Evolutionary conservation across 148 eudicot genomes (phyloP).

Genomic region (Diospyros kaki): DNA sequence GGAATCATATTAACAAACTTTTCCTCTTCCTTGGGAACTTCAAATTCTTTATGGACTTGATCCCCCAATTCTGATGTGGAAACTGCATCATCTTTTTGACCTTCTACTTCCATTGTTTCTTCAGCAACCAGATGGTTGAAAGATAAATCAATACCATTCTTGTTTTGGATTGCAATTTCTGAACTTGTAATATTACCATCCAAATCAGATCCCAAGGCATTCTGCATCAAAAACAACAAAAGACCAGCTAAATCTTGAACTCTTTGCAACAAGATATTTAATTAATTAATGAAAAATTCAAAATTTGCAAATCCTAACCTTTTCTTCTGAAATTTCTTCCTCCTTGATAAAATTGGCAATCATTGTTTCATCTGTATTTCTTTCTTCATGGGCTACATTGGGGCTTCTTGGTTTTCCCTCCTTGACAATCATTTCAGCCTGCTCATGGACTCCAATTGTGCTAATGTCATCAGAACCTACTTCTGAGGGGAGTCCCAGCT

Average conservation of each 20-base stretch:
- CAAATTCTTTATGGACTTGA: constrained; percentile 17
- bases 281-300: neutral
- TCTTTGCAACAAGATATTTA: neutral
- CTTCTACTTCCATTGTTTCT: constrained; percentile 10
- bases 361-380: neutral
- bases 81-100: constrained; percentile 6
- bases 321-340: constrained; percentile 9
- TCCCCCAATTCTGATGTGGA: constrained; percentile 10
- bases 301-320: constrained; percentile 14
- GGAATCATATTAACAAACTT: constrained; percentile 1
- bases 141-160: constrained; percentile 1
- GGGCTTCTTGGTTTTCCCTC: constrained; percentile 7
- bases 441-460: neutral
- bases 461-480: constrained; percentile 7
- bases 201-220: neutral
- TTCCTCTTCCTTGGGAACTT: constrained; percentile 1
- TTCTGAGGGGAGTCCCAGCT: constrained; percentile 4
- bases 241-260: neutral
- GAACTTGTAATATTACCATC: constrained; percentile 2
- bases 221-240: constrained; percentile 5
- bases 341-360: constrained; percentile 1
- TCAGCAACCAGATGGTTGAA: constrained; percentile 10
- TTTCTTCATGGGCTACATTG: constrained; percentile 8
- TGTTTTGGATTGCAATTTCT: neutral
- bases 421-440: neutral